Conservation (phyloP, 2,329 filamentous ascomycete species). For the Colletotrichum sublineola region DNA sequence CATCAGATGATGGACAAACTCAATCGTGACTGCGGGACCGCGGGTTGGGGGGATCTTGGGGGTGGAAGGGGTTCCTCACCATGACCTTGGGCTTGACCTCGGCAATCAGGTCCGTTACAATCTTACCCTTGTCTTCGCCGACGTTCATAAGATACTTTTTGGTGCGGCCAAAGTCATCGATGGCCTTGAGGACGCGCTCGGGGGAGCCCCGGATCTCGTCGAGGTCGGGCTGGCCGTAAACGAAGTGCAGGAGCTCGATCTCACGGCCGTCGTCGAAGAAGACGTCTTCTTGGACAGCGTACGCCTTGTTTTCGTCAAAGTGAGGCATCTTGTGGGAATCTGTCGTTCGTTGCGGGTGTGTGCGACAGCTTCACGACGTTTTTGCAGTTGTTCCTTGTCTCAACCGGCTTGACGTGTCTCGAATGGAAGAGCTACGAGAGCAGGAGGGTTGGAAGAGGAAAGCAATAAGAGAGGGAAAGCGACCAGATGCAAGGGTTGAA, state of each 20-base stretch:
- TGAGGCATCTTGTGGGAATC: conserved; percentile 12
- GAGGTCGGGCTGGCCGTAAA: conserved; percentile 73
- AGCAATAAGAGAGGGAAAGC: background rate
- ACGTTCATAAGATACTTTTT: conserved; percentile 85
- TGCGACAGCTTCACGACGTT: background rate
- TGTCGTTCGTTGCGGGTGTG: too few relatives aligned
- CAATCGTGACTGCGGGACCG: background rate
- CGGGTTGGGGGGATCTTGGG: background rate
- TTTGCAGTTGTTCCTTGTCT: background rate
- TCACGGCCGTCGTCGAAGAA: conserved; percentile 80
- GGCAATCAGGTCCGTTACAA: conserved; percentile 77
- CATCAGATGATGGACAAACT: background rate
- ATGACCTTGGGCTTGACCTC: conserved; percentile 76
- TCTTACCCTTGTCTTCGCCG: conserved; percentile 79
- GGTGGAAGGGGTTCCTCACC: conserved; percentile 53
- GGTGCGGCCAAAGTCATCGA: conserved; percentile 75
- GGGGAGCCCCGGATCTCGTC: conserved; percentile 75
- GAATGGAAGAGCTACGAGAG: background rate
- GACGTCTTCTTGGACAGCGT: conserved; percentile 57
- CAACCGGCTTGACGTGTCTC: background rate
- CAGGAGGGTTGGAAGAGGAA: background rate
- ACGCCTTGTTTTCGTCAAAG: conserved; percentile 57
- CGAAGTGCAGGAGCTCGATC: conserved; percentile 77
- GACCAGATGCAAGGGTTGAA: too few relatives aligned
- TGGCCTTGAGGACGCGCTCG: conserved; percentile 72